A percentile compares a stretch with the other conserved stretches of the same genome.
Conservation (phyloP, 495 filamentous ascomycete genomes). For the Podospora anserina region DNA sequence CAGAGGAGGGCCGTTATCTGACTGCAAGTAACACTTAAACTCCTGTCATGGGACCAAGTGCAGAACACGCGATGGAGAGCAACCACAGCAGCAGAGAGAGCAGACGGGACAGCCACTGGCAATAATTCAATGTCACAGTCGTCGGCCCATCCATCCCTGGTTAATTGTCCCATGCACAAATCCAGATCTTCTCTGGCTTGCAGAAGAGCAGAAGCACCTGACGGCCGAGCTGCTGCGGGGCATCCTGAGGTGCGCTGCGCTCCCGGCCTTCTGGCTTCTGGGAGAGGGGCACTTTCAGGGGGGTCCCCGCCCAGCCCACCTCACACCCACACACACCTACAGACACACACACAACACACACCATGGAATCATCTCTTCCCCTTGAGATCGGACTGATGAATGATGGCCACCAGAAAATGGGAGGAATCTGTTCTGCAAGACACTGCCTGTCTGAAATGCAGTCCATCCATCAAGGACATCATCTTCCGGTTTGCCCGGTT, state of each 20-base stretch:
- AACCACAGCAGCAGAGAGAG: slow-evolving; percentile 15
- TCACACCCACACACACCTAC: background rate
- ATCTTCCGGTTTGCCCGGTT: background rate
- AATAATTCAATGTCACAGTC: slow-evolving; percentile 30
- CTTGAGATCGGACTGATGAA: background rate
- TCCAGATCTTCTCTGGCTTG: slow-evolving; percentile 19
- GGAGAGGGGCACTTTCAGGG: background rate
- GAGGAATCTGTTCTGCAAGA: background rate
- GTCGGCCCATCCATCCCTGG: slow-evolving; percentile 23
- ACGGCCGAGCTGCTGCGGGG: slow-evolving; percentile 14
- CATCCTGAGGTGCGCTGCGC: background rate
- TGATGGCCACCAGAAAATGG: background rate
- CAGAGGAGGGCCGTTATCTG: slow-evolving; percentile 16
- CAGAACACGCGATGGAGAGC: slow-evolving; percentile 7
- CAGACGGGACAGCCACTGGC: slow-evolving; percentile 24
- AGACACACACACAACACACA: no score
- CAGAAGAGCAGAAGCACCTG: slow-evolving; percentile 12
- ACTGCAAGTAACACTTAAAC: slow-evolving; percentile 31
- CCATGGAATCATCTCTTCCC: background rate
- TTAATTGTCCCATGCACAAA: slow-evolving; percentile 28
- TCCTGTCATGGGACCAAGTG: slow-evolving; percentile 20
- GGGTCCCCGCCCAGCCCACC: background rate
- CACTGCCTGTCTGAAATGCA: background rate
- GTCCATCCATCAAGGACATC: background rate
- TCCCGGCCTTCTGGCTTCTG: slow-evolving; percentile 3